Percentiles rank a stretch among this genome's conserved stretches.
Evolutionary conservation across 164 flowering plant genomes (phyloP).

Genomic region (Sextonia rubra): DNA sequence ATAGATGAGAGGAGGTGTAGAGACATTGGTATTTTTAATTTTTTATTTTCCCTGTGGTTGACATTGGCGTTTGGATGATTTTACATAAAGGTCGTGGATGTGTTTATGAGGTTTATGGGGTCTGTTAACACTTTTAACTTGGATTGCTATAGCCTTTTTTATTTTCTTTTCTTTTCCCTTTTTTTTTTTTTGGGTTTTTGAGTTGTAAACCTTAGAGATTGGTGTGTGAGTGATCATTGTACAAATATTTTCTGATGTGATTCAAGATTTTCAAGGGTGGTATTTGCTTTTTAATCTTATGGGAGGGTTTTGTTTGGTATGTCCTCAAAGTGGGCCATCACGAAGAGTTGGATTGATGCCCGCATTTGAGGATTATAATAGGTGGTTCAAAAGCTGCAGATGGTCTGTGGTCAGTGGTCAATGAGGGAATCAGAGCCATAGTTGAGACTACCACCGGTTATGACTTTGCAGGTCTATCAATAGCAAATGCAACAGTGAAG

Average conservation of each 20-base stretch:
- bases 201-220: not conserved
- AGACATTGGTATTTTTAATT: not conserved
- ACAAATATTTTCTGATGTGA: constrained; percentile 6
- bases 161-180: not conserved
- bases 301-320: no score
- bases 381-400: not conserved
- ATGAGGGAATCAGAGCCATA: not conserved
- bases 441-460: not conserved
- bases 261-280: not conserved
- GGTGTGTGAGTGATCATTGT: constrained; percentile 9
- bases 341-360: no score
- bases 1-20: not conserved
- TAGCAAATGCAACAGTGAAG: not conserved
- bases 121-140: constrained; percentile 5
- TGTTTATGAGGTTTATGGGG: not conserved
- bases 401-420: not conserved
- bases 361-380: no score
- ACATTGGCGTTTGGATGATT: constrained; percentile 1
- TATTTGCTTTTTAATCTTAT: not conserved
- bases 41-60: not conserved
- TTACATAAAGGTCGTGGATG: not conserved
- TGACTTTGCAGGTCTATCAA: not conserved
- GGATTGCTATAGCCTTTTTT: not conserved
- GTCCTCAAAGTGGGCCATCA: no score
- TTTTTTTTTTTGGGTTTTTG: no score